Percentiles rank a stretch among this genome's conserved stretches.
These are phyloP conservation scores for Antrodiella citrinella DNA, from an alignment of 768 basidiomycete species.

Conservation along the genomic window DNA sequence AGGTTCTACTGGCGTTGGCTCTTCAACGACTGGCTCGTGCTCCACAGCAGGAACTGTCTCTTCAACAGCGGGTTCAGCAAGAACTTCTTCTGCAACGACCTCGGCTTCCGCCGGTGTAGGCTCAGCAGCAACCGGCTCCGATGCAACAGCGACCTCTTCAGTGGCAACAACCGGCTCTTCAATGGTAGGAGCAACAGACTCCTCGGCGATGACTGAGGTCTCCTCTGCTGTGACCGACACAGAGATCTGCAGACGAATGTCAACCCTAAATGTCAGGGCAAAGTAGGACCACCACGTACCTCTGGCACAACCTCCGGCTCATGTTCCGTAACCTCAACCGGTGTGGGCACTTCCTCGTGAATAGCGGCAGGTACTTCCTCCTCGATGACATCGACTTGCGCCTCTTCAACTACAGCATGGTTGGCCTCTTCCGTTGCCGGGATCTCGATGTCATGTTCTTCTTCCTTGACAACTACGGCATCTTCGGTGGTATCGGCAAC, in stretches of 20 bases:
- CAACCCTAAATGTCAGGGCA: not conserved
- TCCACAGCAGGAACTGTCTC: not conserved
- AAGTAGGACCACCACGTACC: not conserved
- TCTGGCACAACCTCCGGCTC: not conserved
- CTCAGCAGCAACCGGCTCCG: not conserved
- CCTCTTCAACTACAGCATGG: constrained; percentile 1
- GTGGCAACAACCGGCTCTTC: not conserved
- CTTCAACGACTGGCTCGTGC: not conserved
- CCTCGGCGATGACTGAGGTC: constrained; percentile 1
- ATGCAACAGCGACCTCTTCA: not conserved
- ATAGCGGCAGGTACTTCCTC: constrained; percentile 2
- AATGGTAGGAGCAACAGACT: not conserved
- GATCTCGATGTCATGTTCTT: not conserved
- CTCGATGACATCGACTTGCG: not conserved
- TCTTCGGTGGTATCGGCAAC: not conserved
- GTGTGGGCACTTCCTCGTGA: not conserved
- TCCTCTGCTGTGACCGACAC: not conserved
- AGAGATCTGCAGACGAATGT: not conserved
- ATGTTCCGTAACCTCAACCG: constrained; percentile 2
- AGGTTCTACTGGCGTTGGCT: not conserved
- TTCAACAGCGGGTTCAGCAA: not conserved
- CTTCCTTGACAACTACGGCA: constrained; percentile 2
- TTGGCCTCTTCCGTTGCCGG: constrained; percentile 1
- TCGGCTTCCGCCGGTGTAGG: not conserved
- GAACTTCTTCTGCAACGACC: not conserved